Base-by-base conservation (phyloP, 805 yeast genomes). In the Starmerella asiatica region DNA sequence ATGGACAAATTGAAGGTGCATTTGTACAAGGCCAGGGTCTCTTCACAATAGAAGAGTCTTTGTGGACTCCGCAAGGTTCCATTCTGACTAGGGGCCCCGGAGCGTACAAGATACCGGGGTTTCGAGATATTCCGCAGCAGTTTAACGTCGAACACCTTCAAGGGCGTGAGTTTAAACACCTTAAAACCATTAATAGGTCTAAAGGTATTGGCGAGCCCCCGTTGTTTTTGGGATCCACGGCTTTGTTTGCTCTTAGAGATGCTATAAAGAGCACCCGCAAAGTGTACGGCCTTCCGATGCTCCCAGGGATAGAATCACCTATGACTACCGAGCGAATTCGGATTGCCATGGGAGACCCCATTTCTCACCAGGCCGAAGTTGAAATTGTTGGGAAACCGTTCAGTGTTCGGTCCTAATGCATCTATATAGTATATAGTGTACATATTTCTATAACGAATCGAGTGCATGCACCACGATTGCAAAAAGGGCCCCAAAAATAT, bases 161-260 rank as follows among this genome's bases (percentile, higher is more conserved):
- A 32, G 69, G 61, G 37, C 55, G 67, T 14, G 65, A 60, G 16
- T 67, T 64, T 50, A 52, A 54, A 40, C 70, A 67, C 51, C 53
- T 67, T 48, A 64, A 63, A 46, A 64, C 70, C 3, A 62, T 67
- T 36, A 61, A 62, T 45, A 52, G 64, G 21, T 62, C 68, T 27
- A 67, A 67, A 47, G 72, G 72, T 24, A 63, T 67, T 37, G 72
- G 72, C 20, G 72, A 67, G 52, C 72, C 72, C 6, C 72, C 72
- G n/a, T 51, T 67, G 39, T 65, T 67, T 44, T 48, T 67, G 24
- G 71, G 71, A 2, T 53, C 57, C n/a, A 44, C 56, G 23, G 68
- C 62, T 4, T 58, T 62, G 46, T 67, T 64, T 53, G 71, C 71
- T 4, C 47, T 67, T 21, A 55, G 71, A 23, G 60, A 67, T 46